A percentile compares a stretch with the other conserved stretches of the same genome.
phyloP scores from a whole-genome alignment of 805 yeast species.

The Sugiyamaella floridensis region DNA sequence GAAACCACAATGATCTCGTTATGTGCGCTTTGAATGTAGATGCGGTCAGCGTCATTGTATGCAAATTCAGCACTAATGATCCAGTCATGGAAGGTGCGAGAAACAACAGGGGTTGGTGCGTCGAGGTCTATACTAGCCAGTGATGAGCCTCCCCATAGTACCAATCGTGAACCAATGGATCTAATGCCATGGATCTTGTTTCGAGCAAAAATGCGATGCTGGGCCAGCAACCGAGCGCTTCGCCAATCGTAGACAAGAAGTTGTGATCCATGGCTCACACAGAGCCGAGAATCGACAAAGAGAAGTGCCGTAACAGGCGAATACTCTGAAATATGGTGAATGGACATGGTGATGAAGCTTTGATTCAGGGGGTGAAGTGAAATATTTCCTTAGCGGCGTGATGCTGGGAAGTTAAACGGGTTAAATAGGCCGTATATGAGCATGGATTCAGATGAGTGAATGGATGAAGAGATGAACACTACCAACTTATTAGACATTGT shows the following conservation, averaged over 20 bases:
- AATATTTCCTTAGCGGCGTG: no score
- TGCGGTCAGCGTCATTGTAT: constrained; percentile 26
- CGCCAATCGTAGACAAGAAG: constrained; percentile 48
- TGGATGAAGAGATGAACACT: no score
- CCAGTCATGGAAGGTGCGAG: constrained; percentile 65
- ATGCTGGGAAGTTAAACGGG: no score
- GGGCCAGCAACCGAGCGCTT: constrained; percentile 33
- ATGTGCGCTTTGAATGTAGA: constrained; percentile 70
- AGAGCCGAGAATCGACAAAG: constrained; percentile 22
- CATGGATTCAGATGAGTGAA: no score
- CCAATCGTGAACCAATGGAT: constrained; percentile 30
- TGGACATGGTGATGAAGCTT: background rate
- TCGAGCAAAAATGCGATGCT: constrained; percentile 47
- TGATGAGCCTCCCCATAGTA: constrained; percentile 70
- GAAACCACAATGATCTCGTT: constrained; percentile 49
- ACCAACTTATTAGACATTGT: no score
- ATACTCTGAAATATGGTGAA: background rate
- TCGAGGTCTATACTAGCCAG: constrained; percentile 38
- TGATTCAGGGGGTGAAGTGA: background rate
- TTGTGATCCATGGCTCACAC: constrained; percentile 68
- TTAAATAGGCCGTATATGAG: no score
- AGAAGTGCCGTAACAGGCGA: background rate
- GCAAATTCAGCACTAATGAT: constrained; percentile 55
- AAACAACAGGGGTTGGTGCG: constrained; percentile 19
- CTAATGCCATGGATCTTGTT: constrained; percentile 81